Evolutionary conservation across 805 yeast genomes (phyloP).

Genomic region (Wickerhamomyces tratensis): DNA sequence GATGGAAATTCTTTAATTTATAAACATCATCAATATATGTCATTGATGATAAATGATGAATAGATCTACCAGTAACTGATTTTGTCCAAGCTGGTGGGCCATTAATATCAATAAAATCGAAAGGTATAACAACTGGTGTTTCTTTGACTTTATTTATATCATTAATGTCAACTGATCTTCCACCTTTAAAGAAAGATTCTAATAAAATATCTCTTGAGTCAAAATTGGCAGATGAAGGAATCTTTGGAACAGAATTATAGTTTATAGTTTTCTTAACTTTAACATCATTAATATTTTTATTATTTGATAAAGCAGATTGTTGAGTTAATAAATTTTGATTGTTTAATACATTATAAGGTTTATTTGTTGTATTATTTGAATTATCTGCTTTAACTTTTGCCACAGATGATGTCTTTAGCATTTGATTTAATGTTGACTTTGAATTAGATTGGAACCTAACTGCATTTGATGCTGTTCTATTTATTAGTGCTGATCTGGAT

Average conservation of each 20-base stretch:
- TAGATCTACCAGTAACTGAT: not conserved
- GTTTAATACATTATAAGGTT: slow-evolving; percentile 16
- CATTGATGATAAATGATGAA: not conserved
- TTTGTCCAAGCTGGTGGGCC: not conserved
- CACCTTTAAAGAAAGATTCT: not conserved
- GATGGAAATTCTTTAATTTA: not conserved
- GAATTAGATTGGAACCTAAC: not conserved
- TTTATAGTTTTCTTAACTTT: not conserved
- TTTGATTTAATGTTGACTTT: not conserved
- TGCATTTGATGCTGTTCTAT: not conserved
- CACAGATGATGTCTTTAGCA: not conserved
- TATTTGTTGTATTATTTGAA: not conserved
- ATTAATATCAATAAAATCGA: no score
- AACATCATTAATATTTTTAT: not conserved
- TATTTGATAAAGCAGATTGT: not conserved
- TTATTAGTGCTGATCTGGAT: no score
- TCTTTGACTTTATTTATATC: no score
- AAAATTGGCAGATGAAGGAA: slow-evolving; percentile 6
- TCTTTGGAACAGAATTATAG: slow-evolving; percentile 10
- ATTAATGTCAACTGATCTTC: not conserved
- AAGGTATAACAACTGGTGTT: no score
- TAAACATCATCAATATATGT: not conserved
- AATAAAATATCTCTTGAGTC: not conserved
- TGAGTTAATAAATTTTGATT: slow-evolving; percentile 11
- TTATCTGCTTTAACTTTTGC: not conserved